Evolutionary conservation across 441 rosid genomes (phyloP).

Genomic region (Gossypium schwendimanii): DNA sequence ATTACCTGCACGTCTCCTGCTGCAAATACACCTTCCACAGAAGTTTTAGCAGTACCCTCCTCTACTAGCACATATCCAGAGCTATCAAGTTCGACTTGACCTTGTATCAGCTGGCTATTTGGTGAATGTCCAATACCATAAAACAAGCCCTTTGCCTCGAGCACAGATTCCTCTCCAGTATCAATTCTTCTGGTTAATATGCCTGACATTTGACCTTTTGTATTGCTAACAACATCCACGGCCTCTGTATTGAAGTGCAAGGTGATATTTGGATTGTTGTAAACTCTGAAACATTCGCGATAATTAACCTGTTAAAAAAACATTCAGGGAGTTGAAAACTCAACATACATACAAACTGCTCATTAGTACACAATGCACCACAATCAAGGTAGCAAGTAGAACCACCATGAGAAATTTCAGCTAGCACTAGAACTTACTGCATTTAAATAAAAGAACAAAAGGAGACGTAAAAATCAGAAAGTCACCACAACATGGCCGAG

Average conservation of each 20-base stretch:
- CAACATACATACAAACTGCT: constrained; percentile 54
- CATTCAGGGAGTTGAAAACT: constrained; percentile 99
- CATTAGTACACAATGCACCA: constrained; percentile 54
- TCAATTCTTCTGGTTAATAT: constrained; percentile 65
- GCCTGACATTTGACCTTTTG: constrained; percentile 94
- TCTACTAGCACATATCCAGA: constrained; percentile 68
- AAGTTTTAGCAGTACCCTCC: constrained; percentile 78
- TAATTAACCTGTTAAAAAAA: constrained; percentile 99
- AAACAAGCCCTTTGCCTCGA: constrained; percentile 92
- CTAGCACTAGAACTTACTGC: not conserved
- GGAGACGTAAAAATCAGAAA: not conserved
- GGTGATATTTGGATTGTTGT: constrained; percentile 89
- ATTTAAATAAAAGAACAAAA: not conserved
- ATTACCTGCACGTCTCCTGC: constrained; percentile 98
- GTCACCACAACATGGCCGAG: not conserved
- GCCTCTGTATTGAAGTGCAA: constrained; percentile 91
- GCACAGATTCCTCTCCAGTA: constrained; percentile 78
- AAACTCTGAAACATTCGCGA: constrained; percentile 99
- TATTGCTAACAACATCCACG: constrained; percentile 76
- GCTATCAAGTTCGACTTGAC: constrained; percentile 84
- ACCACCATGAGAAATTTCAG: constrained; percentile 10
- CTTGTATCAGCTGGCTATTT: constrained; percentile 78
- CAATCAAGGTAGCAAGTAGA: constrained; percentile 17
- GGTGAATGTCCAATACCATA: constrained; percentile 98
- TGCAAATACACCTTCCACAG: constrained; percentile 89